Percentiles rank a stretch among this genome's conserved stretches.
Evolutionary conservation across 371 early-diverging fungal genomes (phyloP).

Genomic region (Circinella umbellata): DNA sequence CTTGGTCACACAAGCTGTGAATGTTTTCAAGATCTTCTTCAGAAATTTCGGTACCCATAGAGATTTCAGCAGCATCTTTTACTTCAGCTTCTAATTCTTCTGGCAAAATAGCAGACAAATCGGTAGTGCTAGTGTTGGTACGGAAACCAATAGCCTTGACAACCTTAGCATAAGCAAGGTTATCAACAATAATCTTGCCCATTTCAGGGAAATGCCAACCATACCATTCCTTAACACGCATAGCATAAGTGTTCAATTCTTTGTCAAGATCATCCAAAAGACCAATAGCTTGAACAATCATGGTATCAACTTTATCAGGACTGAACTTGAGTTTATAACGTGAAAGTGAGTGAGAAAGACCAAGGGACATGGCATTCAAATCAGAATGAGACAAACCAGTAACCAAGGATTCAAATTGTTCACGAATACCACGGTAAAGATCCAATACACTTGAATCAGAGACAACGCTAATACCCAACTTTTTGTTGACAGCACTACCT

Average conservation of each 20-base stretch:
- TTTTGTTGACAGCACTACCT: slow-evolving; percentile 89
- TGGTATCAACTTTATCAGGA: slow-evolving; percentile 93
- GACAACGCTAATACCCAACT: slow-evolving; percentile 88
- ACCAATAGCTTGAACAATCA: slow-evolving; percentile 95
- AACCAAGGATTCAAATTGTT: slow-evolving; percentile 74
- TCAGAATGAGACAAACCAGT: slow-evolving; percentile 76
- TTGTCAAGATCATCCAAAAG: slow-evolving; percentile 94
- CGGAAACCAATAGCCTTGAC: slow-evolving; percentile 81
- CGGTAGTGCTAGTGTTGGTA: slow-evolving; percentile 74
- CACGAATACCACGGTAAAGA: slow-evolving; percentile 94
- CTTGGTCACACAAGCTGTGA: slow-evolving; percentile 79
- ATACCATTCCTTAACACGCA: slow-evolving; percentile 97
- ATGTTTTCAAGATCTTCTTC: slow-evolving; percentile 92
- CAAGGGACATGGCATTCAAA: slow-evolving; percentile 85
- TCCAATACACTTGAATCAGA: slow-evolving; percentile 87
- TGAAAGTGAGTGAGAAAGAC: slow-evolving; percentile 82
- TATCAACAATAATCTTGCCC: slow-evolving; percentile 77
- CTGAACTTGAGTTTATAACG: slow-evolving; percentile 93
- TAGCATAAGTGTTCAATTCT: slow-evolving; percentile 96
- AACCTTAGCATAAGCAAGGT: slow-evolving; percentile 75
- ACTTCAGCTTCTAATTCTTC: slow-evolving; percentile 88
- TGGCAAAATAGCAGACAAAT: slow-evolving; percentile 84
- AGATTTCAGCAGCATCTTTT: slow-evolving; percentile 85
- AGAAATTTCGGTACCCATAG: slow-evolving; percentile 95
- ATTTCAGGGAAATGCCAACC: slow-evolving; percentile 95